These are phyloP conservation scores for Casuarina cunninghamiana DNA, from an alignment of 306 rosid species.

Conservation along the genomic window DNA sequence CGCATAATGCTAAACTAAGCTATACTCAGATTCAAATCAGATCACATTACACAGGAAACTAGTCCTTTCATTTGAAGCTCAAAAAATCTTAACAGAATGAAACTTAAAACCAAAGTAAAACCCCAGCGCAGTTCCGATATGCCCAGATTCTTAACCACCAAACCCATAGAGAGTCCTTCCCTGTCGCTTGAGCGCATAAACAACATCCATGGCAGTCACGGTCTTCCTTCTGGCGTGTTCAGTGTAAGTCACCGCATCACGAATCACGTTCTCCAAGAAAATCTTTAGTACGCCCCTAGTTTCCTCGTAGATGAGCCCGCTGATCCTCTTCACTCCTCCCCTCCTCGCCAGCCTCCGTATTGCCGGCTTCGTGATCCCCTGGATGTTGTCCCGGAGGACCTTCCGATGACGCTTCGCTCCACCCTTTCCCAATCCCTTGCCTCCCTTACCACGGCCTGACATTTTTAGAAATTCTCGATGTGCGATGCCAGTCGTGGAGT, in stretches of 20 bases:
- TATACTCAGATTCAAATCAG: too few species aligned
- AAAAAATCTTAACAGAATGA: not conserved
- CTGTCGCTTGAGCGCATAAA: slow-evolving; percentile 38
- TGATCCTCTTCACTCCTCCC: slow-evolving; percentile 41
- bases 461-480: not conserved
- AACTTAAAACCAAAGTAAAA: not conserved
- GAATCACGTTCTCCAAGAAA: slow-evolving; percentile 35
- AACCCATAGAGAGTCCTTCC: slow-evolving; percentile 36
- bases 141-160: slow-evolving; percentile 22
- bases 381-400: slow-evolving; percentile 40
- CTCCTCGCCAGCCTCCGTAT: slow-evolving; percentile 34
- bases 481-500: not conserved
- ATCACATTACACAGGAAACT: too few species aligned
- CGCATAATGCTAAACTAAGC: too few species aligned
- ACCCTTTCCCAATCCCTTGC: slow-evolving; percentile 42
- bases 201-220: slow-evolving; percentile 42
- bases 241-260: slow-evolving; percentile 32
- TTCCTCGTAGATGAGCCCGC: slow-evolving; percentile 39
- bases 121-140: not conserved
- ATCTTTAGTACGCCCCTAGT: slow-evolving; percentile 36
- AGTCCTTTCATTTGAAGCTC: not conserved
- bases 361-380: slow-evolving; percentile 44
- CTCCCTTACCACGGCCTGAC: slow-evolving; percentile 48
- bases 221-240: slow-evolving; percentile 36
- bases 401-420: slow-evolving; percentile 42